These are phyloP conservation scores for Mayamaea pseudoterrestris DNA, from an alignment of 108 stramenopile species.

Conservation along the genomic window DNA sequence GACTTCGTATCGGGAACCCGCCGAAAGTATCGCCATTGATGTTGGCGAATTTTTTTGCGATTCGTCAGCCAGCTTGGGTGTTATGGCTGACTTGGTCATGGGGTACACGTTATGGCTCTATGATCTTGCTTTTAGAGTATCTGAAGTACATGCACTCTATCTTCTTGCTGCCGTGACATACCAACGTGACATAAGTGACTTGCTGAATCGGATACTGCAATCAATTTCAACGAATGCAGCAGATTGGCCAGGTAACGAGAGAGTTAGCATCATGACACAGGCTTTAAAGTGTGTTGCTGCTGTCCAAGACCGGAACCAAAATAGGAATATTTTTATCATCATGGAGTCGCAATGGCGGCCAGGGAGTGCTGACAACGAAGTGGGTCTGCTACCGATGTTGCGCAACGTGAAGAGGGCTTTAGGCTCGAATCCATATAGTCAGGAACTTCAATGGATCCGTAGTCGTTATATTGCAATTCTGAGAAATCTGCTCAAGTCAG, in stretches of 20 bases:
- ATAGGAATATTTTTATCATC: constrained; percentile 37
- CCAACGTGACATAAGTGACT: constrained; percentile 12
- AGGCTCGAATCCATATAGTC: too few relatives aligned
- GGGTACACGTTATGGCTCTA: constrained; percentile 9
- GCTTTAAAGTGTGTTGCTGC: constrained; percentile 36
- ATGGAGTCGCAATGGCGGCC: constrained; percentile 30
- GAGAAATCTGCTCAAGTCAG: constrained; percentile 28
- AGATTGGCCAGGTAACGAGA: constrained; percentile 40
- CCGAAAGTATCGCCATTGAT: constrained; percentile 65
- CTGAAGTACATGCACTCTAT: constrained; percentile 41
- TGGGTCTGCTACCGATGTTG: constrained; percentile 37
- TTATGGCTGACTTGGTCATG: constrained; percentile 34
- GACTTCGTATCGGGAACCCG: constrained; percentile 5
- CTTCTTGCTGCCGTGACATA: constrained; percentile 39
- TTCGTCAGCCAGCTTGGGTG: constrained; percentile 12
- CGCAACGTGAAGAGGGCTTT: too few relatives aligned
- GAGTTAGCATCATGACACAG: constrained; percentile 17
- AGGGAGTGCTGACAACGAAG: constrained; percentile 8
- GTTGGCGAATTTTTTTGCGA: constrained; percentile 16
- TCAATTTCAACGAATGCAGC: constrained; percentile 25
- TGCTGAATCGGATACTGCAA: constrained; percentile 34
- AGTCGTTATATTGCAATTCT: constrained; percentile 51
- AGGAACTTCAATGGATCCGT: constrained; percentile 25
- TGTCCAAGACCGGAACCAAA: constrained; percentile 49
- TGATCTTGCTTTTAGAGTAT: constrained; percentile 14